Base-by-base conservation (phyloP, 768 basidiomycete species). In the Suillus tomentosus region DNA sequence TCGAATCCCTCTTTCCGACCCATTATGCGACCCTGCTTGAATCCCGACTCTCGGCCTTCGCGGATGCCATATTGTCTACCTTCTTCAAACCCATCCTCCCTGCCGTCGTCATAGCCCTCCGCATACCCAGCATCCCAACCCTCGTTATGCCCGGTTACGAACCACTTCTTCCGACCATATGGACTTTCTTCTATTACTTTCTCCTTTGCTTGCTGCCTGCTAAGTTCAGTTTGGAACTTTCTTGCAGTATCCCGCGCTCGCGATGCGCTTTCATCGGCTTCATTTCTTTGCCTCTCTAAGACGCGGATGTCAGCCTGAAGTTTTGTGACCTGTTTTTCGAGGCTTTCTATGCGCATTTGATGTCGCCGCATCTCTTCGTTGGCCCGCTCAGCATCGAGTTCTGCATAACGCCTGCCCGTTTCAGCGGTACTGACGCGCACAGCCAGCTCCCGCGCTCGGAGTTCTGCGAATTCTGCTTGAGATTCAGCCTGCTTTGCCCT, bases 401-500 rank as follows among this genome's bases (percentile, higher is more conserved):
- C 81, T 5, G 73, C 68, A 48, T 74, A 73, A 55, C 79, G 76
- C 61, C 77, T 79, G 31, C 78, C 78, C 3, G 73, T 71, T 68
- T 87, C 84, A 3, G 81, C 79, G 24, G 71, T 72, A 10, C 74
- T 74, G 5, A 80, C 73, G 36, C 80, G 78, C 9, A 73, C 69
- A 15, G 74, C 64, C 19, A 80, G 69, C 43, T 85, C 83, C 54
- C 73, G 80, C 59, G 80, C 80, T 59, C 77, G 76, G n/a, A 73
- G 69, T 72, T 87, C 87, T 36, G 87, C 81, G 53, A 76, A 78
- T 56, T 82, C 81, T 51, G 84, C 86, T 48, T 86, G 81, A 47
- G 76, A 66, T 42, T 80, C 80, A 0, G 83, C 83, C 43, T 82
- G 79, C 53, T 84, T 82, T n/a, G 82, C 85, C 55, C 84, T 77